phyloP scores from a whole-genome alignment of 2,329 filamentous ascomycete species.

The Alternaria brassicae region DNA sequence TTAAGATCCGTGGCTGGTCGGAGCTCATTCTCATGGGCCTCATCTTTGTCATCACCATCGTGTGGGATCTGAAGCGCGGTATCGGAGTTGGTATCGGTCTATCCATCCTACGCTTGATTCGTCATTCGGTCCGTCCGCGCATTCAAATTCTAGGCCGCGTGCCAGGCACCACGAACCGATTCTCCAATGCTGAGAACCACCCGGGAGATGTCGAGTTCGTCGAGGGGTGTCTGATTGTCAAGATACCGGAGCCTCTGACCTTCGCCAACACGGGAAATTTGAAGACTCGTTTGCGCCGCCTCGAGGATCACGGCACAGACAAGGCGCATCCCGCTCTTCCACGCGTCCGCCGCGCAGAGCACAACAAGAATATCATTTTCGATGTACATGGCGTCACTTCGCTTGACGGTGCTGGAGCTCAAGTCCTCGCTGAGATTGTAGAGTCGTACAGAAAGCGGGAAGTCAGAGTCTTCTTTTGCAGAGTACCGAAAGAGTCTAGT shows the following conservation, averaged over 20 bases:
- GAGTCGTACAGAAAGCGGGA: slow-evolving; percentile 76
- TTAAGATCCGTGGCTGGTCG: slow-evolving; percentile 81
- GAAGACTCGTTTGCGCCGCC: slow-evolving; percentile 78
- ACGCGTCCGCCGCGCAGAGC: slow-evolving; percentile 74
- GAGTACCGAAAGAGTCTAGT: slow-evolving; percentile 58
- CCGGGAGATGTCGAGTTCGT: slow-evolving; percentile 82
- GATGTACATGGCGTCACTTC: slow-evolving; percentile 97
- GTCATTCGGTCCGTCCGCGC: slow-evolving; percentile 86
- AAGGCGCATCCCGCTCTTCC: slow-evolving; percentile 87
- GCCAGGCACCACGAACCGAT: slow-evolving; percentile 75
- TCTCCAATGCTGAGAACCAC: slow-evolving; percentile 82
- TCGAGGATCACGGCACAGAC: slow-evolving; percentile 90
- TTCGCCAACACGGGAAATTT: slow-evolving; percentile 97
- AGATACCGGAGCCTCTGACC: slow-evolving; percentile 94
- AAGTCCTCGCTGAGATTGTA: slow-evolving; percentile 91
- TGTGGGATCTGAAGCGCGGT: slow-evolving; percentile 91
- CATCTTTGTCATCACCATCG: slow-evolving; percentile 90
- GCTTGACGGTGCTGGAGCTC: slow-evolving; percentile 90
- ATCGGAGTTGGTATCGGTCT: slow-evolving; percentile 94
- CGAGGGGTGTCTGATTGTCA: slow-evolving; percentile 92
- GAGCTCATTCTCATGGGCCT: slow-evolving; percentile 87
- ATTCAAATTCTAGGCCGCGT: slow-evolving; percentile 96
- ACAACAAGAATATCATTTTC: slow-evolving; percentile 92
- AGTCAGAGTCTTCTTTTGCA: slow-evolving; percentile 78
- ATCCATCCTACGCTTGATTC: slow-evolving; percentile 86